Conservation (phyloP, 768 basidiomycete species). For the Pisolithus sp. region DNA sequence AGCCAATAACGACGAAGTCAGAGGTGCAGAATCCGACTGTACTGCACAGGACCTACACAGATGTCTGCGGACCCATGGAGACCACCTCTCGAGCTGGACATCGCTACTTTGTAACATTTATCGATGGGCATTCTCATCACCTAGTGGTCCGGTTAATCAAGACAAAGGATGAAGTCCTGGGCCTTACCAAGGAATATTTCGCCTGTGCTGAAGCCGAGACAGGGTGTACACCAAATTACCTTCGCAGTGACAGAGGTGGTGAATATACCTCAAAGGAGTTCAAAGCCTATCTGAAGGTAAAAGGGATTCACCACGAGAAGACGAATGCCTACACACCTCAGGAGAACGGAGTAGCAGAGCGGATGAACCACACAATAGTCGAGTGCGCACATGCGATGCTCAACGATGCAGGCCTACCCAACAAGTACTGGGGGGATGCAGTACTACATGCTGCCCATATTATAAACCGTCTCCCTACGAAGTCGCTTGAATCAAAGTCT, state of each 20-base stretch:
- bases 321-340: constrained; percentile 25
- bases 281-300: constrained; percentile 1
- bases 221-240: constrained; percentile 10
- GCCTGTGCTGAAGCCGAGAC: constrained; percentile 6
- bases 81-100: no score
- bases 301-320: constrained; percentile 14
- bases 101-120: no score
- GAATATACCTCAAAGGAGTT: constrained; percentile 12
- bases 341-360: constrained; percentile 40
- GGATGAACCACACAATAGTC: constrained; percentile 29
- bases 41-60: no score
- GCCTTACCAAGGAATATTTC: constrained; percentile 9
- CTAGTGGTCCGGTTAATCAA: no score
- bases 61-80: no score
- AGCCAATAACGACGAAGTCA: no score
- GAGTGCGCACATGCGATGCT: constrained; percentile 29
- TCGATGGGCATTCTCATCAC: no score
- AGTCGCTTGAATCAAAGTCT: no score
- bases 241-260: constrained; percentile 18
- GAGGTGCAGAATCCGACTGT: no score
- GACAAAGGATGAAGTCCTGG: constrained; percentile 9
- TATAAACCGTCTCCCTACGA: no score
- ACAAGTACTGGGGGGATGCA: constrained; percentile 4
- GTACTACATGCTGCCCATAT: no score
- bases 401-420: not conserved